Evolutionary conservation across 2,329 filamentous ascomycete species (phyloP).

Genomic region (Aspergillus aculeatus): DNA sequence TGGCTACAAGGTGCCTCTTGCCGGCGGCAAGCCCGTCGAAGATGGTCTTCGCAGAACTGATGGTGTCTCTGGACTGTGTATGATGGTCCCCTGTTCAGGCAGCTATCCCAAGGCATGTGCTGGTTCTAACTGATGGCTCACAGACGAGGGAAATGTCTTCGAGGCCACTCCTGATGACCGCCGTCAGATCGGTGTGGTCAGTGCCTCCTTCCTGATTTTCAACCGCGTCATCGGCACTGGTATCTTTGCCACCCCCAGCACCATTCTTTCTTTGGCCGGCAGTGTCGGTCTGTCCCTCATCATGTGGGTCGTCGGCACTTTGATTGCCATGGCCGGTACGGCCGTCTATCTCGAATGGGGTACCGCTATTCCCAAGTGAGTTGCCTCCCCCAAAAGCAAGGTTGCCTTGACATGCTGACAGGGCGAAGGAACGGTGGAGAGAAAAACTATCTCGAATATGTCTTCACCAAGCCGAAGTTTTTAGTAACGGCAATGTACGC

Average conservation of each 20-base stretch:
- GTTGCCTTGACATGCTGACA: slow-evolving; percentile 1
- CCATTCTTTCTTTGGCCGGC: slow-evolving; percentile 45
- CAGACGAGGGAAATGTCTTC: slow-evolving; percentile 39
- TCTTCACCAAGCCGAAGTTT: slow-evolving; percentile 52
- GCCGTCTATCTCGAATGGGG: slow-evolving; percentile 51
- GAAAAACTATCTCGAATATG: slow-evolving; percentile 55
- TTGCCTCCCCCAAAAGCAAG: neutral
- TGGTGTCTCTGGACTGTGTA: slow-evolving; percentile 36
- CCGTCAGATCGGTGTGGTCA: slow-evolving; percentile 42
- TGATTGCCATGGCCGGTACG: slow-evolving; percentile 49
- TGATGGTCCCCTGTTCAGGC: slow-evolving; percentile 8
- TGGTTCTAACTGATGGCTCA: slow-evolving; percentile 10
- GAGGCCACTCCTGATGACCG: slow-evolving; percentile 36
- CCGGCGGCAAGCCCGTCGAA: slow-evolving; percentile 24
- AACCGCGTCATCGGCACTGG: slow-evolving; percentile 52
- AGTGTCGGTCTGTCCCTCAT: slow-evolving; percentile 50
- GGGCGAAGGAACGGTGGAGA: slow-evolving; percentile 51
- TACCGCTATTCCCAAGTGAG: slow-evolving; percentile 48
- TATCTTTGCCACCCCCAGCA: slow-evolving; percentile 51
- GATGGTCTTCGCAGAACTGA: slow-evolving; percentile 29
- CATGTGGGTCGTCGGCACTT: slow-evolving; percentile 50
- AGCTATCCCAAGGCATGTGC: neutral
- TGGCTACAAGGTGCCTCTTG: slow-evolving; percentile 17
- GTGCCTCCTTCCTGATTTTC: slow-evolving; percentile 49
- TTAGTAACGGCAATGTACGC: slow-evolving; percentile 56